Percentiles rank a stretch among this genome's conserved stretches.
These are phyloP conservation scores for Hamamelis virginiana DNA, from an alignment of 164 flowering plant genomes.

Conservation along the genomic window DNA sequence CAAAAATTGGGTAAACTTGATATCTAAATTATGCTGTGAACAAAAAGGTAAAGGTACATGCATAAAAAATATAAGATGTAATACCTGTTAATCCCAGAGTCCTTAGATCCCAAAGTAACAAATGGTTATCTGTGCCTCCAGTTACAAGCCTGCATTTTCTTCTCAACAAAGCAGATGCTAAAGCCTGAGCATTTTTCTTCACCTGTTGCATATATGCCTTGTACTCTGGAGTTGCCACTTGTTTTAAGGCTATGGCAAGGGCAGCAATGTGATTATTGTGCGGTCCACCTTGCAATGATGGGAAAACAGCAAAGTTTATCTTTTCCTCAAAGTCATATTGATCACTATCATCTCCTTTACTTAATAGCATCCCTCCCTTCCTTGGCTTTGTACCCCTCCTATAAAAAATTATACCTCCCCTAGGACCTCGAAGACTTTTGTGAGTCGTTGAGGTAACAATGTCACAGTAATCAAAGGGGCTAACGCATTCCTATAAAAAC, in stretches of 20 bases:
- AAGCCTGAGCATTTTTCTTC: conserved; percentile 45
- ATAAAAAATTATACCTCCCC: conserved; percentile 39
- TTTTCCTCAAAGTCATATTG: conserved; percentile 44
- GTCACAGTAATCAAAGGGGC: conserved; percentile 43
- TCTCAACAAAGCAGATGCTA: conserved; percentile 29
- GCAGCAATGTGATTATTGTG: conserved; percentile 57
- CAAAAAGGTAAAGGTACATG: no score
- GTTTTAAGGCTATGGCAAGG: conserved; percentile 49
- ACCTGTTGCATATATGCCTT: conserved; percentile 49
- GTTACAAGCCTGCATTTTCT: conserved; percentile 44
- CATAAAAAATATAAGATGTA: background rate
- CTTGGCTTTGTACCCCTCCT: conserved; percentile 30
- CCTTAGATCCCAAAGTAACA: conserved; percentile 52
- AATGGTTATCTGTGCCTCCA: conserved; percentile 52
- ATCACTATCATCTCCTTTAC: conserved; percentile 32
- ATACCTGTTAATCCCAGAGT: conserved; percentile 47
- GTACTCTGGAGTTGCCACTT: conserved; percentile 40
- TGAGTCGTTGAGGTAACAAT: conserved; percentile 47
- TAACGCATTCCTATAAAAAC: conserved; percentile 23
- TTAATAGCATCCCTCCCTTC: conserved; percentile 18
- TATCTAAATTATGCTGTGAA: no score
- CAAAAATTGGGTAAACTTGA: no score
- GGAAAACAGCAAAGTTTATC: conserved; percentile 55
- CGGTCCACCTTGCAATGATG: conserved; percentile 55
- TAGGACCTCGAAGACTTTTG: conserved; percentile 40